Evolutionary conservation across 2,329 filamentous ascomycete genomes (phyloP).

Genomic region (Colletotrichum ledebouriae): DNA sequence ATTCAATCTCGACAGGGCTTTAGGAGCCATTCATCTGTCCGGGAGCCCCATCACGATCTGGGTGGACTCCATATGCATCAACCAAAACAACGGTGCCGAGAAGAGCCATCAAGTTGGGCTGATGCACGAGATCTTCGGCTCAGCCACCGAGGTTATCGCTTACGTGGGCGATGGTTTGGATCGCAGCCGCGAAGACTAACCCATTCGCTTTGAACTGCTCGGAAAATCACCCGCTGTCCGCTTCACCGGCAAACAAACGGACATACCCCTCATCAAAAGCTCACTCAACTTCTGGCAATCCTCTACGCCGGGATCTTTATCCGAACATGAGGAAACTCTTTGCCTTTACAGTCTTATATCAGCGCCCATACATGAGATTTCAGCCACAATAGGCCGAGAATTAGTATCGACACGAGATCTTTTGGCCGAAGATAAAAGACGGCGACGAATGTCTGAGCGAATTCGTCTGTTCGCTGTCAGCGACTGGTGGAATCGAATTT

Average conservation of each 20-base stretch:
- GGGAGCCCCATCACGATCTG: constrained; percentile 3
- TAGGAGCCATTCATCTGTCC: constrained; percentile 46
- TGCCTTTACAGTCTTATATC: constrained; percentile 13
- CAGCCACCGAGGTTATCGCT: constrained; percentile 20
- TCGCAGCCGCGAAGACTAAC: constrained; percentile 24
- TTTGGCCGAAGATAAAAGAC: background rate
- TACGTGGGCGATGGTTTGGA: constrained; percentile 36
- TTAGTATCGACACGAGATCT: accelerated
- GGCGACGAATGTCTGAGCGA: constrained; percentile 8
- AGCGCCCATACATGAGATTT: background rate
- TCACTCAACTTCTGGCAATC: constrained; percentile 1
- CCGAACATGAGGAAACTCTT: constrained; percentile 23
- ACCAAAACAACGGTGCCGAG: constrained; percentile 38
- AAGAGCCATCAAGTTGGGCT: constrained; percentile 38
- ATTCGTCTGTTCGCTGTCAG: constrained; percentile 12
- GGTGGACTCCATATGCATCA: constrained; percentile 43
- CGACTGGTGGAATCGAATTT: constrained; percentile 42
- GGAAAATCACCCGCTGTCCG: background rate
- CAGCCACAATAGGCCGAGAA: background rate
- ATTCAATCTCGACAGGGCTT: constrained; percentile 47
- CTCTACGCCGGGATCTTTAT: background rate
- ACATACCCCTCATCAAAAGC: background rate
- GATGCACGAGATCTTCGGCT: constrained; percentile 39
- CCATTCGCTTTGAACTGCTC: constrained; percentile 12
- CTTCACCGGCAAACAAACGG: background rate